Evolutionary conservation across 2,329 filamentous ascomycete species (phyloP).

Genomic region (Rutstroemia sp.): DNA sequence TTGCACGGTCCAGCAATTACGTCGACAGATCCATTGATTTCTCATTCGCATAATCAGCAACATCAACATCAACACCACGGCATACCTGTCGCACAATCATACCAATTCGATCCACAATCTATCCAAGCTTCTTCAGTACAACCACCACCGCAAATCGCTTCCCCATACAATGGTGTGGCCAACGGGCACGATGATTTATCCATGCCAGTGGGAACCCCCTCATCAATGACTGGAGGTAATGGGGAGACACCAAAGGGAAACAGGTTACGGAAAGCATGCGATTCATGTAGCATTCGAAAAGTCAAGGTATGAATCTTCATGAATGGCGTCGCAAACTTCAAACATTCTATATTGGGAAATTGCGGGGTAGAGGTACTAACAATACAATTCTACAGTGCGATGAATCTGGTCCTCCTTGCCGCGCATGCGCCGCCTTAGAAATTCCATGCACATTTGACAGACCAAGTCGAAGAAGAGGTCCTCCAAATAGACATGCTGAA

Average conservation of each 20-base stretch:
- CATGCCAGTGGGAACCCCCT: conserved; percentile 9
- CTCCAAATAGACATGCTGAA: conserved; percentile 60
- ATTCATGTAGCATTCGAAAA: conserved; percentile 45
- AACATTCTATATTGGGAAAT: not conserved
- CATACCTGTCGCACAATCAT: conserved; percentile 3
- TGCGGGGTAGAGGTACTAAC: conserved; percentile 10
- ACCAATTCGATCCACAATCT: conserved; percentile 10
- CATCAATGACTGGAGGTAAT: conserved; percentile 12
- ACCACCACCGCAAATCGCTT: conserved; percentile 11
- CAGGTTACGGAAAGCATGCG: conserved; percentile 42
- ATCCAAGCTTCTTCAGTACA: conserved; percentile 11
- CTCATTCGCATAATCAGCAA: conserved; percentile 8
- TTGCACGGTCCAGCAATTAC: conserved; percentile 8
- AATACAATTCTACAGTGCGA: conserved; percentile 43
- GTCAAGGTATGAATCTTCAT: conserved; percentile 37
- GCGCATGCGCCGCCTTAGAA: conserved; percentile 55
- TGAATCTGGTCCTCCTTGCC: conserved; percentile 57
- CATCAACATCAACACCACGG: conserved; percentile 3
- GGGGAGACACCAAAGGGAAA: conserved; percentile 24
- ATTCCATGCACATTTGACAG: conserved; percentile 62
- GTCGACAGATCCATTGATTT: conserved; percentile 5
- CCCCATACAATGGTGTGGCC: conserved; percentile 14
- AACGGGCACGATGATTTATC: conserved; percentile 15
- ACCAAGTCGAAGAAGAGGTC: conserved; percentile 55
- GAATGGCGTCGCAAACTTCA: not conserved